These are phyloP conservation scores for Talinum fruticosum DNA, from an alignment of 148 eudicot genomes.

Conservation along the genomic window DNA sequence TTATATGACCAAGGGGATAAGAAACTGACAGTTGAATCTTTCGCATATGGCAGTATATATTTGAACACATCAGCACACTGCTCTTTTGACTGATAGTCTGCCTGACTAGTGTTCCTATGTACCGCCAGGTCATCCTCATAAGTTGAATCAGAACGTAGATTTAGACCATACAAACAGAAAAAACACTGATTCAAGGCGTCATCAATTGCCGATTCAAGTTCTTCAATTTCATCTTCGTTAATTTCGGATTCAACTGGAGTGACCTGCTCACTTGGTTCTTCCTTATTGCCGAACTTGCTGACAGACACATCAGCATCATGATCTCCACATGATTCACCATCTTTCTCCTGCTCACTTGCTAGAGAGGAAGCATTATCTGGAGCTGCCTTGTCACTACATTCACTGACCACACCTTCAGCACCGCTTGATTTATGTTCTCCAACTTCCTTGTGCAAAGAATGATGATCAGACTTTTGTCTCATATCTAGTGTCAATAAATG, in stretches of 20 bases:
- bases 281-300: slow-evolving; percentile 27
- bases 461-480: slow-evolving; percentile 64
- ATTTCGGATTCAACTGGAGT: slow-evolving; percentile 40
- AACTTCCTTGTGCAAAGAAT: slow-evolving; percentile 42
- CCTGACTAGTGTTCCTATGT: slow-evolving; percentile 86
- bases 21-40: slow-evolving; percentile 87
- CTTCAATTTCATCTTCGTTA: slow-evolving; percentile 85
- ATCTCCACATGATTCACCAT: slow-evolving; percentile 22
- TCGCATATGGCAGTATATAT: slow-evolving; percentile 93
- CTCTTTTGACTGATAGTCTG: slow-evolving; percentile 96
- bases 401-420: slow-evolving; percentile 32
- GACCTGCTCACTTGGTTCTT: slow-evolving; percentile 34
- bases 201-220: slow-evolving; percentile 84
- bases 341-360: slow-evolving; percentile 26
- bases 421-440: slow-evolving; percentile 35
- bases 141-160: slow-evolving; percentile 80
- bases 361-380: slow-evolving; percentile 30
- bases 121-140: slow-evolving; percentile 75
- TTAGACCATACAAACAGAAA: slow-evolving; percentile 90
- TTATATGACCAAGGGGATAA: neutral
- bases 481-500: slow-evolving; percentile 83
- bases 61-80: slow-evolving; percentile 98
- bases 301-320: slow-evolving; percentile 20
- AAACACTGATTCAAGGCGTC: slow-evolving; percentile 93
- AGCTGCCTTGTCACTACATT: slow-evolving; percentile 25